Evolutionary conservation across 176 grass and related monocot species (phyloP), one percentile per base, ranked within the genome.

Genomic region (Ampelocalamus luodianensis): DNA sequence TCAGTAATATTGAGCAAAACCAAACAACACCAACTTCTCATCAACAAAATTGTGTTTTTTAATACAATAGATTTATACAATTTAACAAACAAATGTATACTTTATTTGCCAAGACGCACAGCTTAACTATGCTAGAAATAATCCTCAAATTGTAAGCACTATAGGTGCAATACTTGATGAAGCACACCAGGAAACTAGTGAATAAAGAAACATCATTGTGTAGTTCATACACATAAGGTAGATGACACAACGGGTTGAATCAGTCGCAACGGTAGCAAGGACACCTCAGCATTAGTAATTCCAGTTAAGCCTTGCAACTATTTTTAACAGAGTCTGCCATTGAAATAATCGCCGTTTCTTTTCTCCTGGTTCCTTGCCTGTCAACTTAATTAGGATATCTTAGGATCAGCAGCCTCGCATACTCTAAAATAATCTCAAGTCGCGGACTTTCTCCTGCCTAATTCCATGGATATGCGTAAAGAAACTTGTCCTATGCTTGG

Each of bases 361-460:
- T 54, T 37, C 18, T 44, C 68, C 29, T 37, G 56, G 79, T 81
- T 71, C 72, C 83, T 86, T 17, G 46, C 26, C 79, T 86, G 89
- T 84, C 89, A 87, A 87, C 36, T 56, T 87, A 48, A 60, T 48
- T 3, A 53, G 68, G 50, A 87, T 87, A 87, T 87, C 9, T 45
- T 83, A 75, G 67, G 3, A 77, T 22, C 8, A 53, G 36, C 23
- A 58, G 29, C 59, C 0, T 58, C 18, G 3, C 12, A 59, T 40
- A 49, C 17, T 4, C 46, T 51, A 79, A 66, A 51, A 79, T 38
- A 75, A 24, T 8, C 50, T 73, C 15, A 23, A 36, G 61, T 18
- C 17, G 73, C 7, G 74, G 27, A 49, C 59, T 75, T 83, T 51
- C 10, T 27, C 17, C 43, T 37, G 82, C 53, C 62, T 34, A 72